Base-by-base conservation (phyloP, 768 basidiomycete genomes). In the Terana coerulea region DNA sequence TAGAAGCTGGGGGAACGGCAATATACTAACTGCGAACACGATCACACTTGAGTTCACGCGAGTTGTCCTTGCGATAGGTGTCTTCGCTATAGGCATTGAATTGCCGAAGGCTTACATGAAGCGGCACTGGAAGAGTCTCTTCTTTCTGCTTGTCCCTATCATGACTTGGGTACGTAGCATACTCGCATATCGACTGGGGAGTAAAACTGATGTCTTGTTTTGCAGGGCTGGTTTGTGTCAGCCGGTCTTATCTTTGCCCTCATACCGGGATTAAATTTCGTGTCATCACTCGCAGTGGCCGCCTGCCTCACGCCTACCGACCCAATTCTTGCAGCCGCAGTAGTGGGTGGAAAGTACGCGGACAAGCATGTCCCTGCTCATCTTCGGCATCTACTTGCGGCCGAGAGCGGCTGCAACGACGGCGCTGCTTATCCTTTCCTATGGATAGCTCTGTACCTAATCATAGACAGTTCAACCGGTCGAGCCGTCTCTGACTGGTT, bases 21-120 rank as follows among this genome's bases (percentile, higher is more conserved):
- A 73, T 46, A 73, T 74, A 3, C 71, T 77, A 28, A 61, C 63
- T 1, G 72, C 77, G 10, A 91, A 98, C 68, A 70, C 72, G 21
- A 89, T 99, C 53, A 95, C 92, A 1, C 77, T 99, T 52, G 97
- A 99, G 68, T 77, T 87, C 50, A 94, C 91, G 8, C 80, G 97
- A 14, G 84, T 98, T 51, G 88, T 98, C 39, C 81, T 99, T 28
- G 97, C 95, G 14, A 88, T 98, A 48, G 93, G 93, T 17, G 95
- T 99, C 0, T 99, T 99, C 66, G 95, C 95, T 7, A 91, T 99
- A 48, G 97, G 97, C 14, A 97, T 98, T 21, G 97, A 99, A 65
- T 75, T 98, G 64, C 97, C 97, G 21, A 93, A 94, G 71, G 90
- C 90, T 3, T 99, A 98, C 69, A 89, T 98, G 80, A 73, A 76